Percentiles rank a stretch among this genome's conserved stretches.
phyloP scores from a whole-genome alignment of 2,329 filamentous ascomycete species.

The Penicillium hordei region DNA sequence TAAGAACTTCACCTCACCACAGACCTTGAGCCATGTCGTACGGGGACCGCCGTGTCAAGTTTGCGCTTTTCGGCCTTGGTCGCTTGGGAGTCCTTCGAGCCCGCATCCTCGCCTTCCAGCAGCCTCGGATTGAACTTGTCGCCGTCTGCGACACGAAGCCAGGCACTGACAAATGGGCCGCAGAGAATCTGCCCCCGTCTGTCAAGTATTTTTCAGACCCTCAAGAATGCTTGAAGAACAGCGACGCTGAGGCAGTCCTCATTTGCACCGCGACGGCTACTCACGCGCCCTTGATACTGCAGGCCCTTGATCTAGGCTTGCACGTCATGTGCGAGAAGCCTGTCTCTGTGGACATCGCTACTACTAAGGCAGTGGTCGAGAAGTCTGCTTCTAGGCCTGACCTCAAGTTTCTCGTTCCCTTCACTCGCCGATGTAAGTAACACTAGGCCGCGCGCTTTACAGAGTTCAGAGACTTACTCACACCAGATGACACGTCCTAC shows the following conservation, averaged over 20 bases:
- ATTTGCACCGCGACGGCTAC: constrained; percentile 18
- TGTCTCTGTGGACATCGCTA: constrained; percentile 17
- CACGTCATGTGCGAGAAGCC: constrained; percentile 20
- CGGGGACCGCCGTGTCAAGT: constrained; percentile 9
- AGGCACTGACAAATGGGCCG: constrained; percentile 33
- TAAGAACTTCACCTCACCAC: neutral
- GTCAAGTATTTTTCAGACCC: constrained; percentile 16
- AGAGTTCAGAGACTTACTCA: neutral
- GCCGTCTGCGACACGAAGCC: constrained; percentile 38
- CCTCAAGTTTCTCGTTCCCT: constrained; percentile 17
- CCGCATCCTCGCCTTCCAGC: constrained; percentile 35
- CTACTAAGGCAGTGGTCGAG: constrained; percentile 14
- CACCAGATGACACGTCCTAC: constrained; percentile 14
- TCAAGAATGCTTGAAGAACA: constrained; percentile 16
- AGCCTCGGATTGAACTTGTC: constrained; percentile 39
- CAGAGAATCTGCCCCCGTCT: constrained; percentile 24
- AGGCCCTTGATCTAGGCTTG: constrained; percentile 15
- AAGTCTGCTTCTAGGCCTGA: constrained; percentile 17
- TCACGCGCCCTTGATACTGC: constrained; percentile 16
- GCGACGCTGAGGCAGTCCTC: constrained; percentile 13
- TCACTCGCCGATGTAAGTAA: constrained; percentile 18
- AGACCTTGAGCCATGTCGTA: constrained; percentile 6
- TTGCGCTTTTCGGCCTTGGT: constrained; percentile 17
- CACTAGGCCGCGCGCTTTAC: neutral
- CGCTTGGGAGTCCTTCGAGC: constrained; percentile 28